Evolutionary conservation across 495 filamentous ascomycete genomes (phyloP).

Genomic region (Aspergillus cavernicola): DNA sequence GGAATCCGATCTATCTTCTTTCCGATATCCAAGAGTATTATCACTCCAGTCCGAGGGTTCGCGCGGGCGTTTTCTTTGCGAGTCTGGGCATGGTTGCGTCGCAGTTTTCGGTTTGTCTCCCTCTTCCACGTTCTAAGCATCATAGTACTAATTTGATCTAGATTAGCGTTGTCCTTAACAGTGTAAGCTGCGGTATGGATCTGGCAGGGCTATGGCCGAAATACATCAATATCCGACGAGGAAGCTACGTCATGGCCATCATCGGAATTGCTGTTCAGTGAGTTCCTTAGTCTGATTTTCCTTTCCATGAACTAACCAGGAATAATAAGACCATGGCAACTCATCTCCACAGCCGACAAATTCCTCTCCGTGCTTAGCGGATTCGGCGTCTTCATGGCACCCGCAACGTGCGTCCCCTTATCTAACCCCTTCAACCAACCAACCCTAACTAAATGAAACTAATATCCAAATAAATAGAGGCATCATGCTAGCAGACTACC

Average conservation of each 20-base stretch:
- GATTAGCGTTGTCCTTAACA: constrained; percentile 4
- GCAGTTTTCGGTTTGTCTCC: constrained; percentile 2
- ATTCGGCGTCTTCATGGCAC: constrained; percentile 10
- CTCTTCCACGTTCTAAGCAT: not conserved
- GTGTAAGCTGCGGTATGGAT: constrained; percentile 4
- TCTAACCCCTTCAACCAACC: not conserved
- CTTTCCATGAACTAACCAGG: not conserved
- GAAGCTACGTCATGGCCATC: constrained; percentile 4
- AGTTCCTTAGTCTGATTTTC: not conserved
- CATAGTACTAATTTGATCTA: not conserved
- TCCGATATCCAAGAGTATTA: constrained; percentile 4
- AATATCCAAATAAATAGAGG: not conserved
- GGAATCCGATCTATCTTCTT: constrained; percentile 8
- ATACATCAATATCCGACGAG: constrained; percentile 3
- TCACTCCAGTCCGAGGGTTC: not conserved
- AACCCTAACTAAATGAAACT: not conserved
- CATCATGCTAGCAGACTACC: constrained; percentile 8
- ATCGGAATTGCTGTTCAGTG: constrained; percentile 8
- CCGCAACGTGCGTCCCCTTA: constrained; percentile 2
- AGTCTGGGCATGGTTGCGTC: not conserved
- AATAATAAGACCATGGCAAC: constrained; percentile 2
- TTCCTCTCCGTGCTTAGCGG: constrained; percentile 10
- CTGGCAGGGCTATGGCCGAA: constrained; percentile 4
- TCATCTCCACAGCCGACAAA: constrained; percentile 5
- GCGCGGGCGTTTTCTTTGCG: constrained; percentile 7